A percentile compares a stretch with the other conserved stretches of the same genome.
phyloP scores from a whole-genome alignment of 257 asterid genomes.

The Schizonepeta tenuifolia region DNA sequence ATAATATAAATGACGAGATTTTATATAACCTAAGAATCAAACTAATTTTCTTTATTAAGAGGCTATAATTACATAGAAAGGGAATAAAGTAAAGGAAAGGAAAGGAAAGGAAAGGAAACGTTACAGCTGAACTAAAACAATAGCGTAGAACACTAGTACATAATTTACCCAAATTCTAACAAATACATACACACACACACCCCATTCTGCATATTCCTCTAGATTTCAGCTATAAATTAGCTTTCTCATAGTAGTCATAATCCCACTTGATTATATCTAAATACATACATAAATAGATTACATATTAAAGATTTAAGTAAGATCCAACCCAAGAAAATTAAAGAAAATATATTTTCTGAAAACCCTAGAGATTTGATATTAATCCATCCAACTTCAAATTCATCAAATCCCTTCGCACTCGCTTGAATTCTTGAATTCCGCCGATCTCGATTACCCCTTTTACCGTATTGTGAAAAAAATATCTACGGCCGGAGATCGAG shows the following conservation, averaged over 20 bases:
- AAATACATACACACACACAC: not conserved
- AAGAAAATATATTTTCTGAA: not conserved
- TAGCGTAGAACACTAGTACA: constrained; percentile 10
- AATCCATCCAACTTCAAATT: not conserved
- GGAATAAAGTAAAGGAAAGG: not conserved
- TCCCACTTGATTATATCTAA: constrained; percentile 11
- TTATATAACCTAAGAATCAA: not conserved
- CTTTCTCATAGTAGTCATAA: not conserved
- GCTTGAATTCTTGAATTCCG: constrained; percentile 22
- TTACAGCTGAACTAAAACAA: constrained; percentile 25
- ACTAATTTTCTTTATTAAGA: not conserved
- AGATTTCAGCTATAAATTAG: constrained; percentile 12
- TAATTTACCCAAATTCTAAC: constrained; percentile 6
- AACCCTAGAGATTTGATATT: constrained; percentile 7
- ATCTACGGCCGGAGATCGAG: constrained; percentile 44
- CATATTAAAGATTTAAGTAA: not conserved
- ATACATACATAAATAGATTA: constrained; percentile 21
- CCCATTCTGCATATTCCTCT: constrained; percentile 5
- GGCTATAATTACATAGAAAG: not conserved
- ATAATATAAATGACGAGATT: not conserved
- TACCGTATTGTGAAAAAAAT: constrained; percentile 48
- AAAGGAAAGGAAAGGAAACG: not conserved
- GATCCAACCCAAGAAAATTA: not conserved
- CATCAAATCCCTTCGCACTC: constrained; percentile 19
- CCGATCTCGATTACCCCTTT: constrained; percentile 23